phyloP scores from a whole-genome alignment of 177 flowering plant species.

The Tripterygium wilfordii region DNA sequence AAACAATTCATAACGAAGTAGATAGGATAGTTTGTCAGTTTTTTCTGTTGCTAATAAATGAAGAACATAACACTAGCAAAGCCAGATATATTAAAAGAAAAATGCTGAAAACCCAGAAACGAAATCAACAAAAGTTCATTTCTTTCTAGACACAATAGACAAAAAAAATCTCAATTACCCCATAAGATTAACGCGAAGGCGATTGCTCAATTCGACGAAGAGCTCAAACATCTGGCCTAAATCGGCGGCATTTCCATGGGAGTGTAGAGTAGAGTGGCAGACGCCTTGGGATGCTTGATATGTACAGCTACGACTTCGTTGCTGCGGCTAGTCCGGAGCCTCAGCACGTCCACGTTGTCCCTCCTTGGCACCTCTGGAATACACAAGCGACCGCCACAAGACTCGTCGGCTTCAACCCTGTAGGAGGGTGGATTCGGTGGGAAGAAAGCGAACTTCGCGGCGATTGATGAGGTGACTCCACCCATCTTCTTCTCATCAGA shows the following conservation, averaged over 20 bases:
- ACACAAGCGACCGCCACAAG: conserved; percentile 20
- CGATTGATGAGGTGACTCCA: conserved; percentile 88
- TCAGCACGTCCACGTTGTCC: conserved; percentile 65
- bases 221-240: conserved; percentile 93
- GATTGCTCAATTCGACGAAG: conserved; percentile 66
- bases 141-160: neutral
- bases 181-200: conserved; percentile 77
- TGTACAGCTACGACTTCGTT: conserved; percentile 75
- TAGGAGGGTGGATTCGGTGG: conserved; percentile 95
- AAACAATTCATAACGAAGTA: too few species aligned
- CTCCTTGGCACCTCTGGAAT: conserved; percentile 62
- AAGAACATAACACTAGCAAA: neutral
- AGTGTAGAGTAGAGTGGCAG: conserved; percentile 71
- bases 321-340: conserved; percentile 71
- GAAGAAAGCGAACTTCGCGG: conserved; percentile 93
- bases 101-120: neutral
- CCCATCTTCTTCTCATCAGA: conserved; percentile 61
- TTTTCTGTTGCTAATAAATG: too few species aligned
- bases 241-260: conserved; percentile 99
- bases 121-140: neutral
- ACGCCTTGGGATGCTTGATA: conserved; percentile 63
- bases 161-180: conserved; percentile 40
- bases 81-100: neutral
- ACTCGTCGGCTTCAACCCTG: conserved; percentile 41
- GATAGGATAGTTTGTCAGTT: too few species aligned